Percentiles rank a stretch among this genome's conserved stretches.
These are phyloP conservation scores for Leishmania lainsoni DNA, from an alignment of 208 protist species.

Conservation along the genomic window DNA sequence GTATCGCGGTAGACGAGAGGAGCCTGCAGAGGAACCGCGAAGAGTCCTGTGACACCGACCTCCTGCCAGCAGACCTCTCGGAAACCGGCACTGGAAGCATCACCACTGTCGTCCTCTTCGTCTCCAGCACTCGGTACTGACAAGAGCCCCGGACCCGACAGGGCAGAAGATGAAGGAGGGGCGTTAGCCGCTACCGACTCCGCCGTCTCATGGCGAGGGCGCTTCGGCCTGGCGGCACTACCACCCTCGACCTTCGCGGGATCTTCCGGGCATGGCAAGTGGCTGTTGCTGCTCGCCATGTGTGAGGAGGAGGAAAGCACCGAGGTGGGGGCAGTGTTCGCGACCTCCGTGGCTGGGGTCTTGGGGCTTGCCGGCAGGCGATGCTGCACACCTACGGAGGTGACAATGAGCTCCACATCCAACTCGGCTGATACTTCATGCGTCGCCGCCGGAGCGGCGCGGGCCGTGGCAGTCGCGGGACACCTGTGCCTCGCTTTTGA, in stretches of 20 bases:
- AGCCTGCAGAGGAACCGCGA: conserved; percentile 44
- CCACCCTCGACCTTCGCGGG: background rate
- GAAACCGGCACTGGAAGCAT: background rate
- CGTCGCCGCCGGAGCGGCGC: background rate
- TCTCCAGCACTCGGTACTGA: conserved; percentile 8
- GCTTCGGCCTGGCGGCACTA: conserved; percentile 2
- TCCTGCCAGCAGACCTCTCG: conserved; percentile 62
- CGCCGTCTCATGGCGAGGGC: conserved; percentile 26
- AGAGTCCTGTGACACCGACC: conserved; percentile 66
- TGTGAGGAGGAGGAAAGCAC: background rate
- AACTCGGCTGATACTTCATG: conserved; percentile 9
- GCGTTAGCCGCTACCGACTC: background rate
- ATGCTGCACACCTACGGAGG: conserved; percentile 73
- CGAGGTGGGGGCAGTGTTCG: background rate
- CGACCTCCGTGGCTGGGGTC: background rate
- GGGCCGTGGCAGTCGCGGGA: background rate
- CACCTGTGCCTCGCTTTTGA: background rate
- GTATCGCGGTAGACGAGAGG: conserved; percentile 37
- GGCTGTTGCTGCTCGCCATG: background rate
- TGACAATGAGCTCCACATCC: conserved; percentile 70
- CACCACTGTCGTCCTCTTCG: conserved; percentile 29
- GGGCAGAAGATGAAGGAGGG: background rate
- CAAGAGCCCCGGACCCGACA: background rate
- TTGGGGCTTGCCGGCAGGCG: background rate
- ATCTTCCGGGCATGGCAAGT: background rate